Percentiles rank a stretch among this genome's conserved stretches.
Conservation (phyloP, 176 grass and related monocot species). For the Luzula sylvatica region DNA sequence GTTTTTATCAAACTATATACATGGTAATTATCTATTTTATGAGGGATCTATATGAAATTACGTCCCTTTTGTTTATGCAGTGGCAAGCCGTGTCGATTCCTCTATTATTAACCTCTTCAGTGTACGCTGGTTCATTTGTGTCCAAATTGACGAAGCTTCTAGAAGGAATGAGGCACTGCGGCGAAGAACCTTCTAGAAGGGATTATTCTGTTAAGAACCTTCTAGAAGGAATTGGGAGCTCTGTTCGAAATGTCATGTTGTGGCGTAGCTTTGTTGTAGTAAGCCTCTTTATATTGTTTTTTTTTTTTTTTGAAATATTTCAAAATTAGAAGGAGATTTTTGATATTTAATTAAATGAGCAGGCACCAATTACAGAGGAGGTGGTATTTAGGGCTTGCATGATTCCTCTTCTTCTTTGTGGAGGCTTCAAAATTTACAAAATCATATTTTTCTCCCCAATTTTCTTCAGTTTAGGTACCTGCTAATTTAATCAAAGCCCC, state of each 20-base stretch:
- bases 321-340: slow-evolving; percentile 17
- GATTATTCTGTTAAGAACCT: slow-evolving; percentile 18
- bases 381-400: slow-evolving; percentile 95
- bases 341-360: slow-evolving; percentile 27
- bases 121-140: slow-evolving; percentile 57
- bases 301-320: not conserved
- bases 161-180: no score
- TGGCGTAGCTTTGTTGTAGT: slow-evolving; percentile 88
- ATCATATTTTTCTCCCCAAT: slow-evolving; percentile 84
- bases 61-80: slow-evolving; percentile 28
- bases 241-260: slow-evolving; percentile 41
- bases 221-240: slow-evolving; percentile 19
- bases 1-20: not conserved
- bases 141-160: slow-evolving; percentile 25
- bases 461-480: slow-evolving; percentile 96
- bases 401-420: slow-evolving; percentile 90
- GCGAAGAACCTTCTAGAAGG: no score
- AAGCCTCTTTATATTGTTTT: slow-evolving; percentile 12
- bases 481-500: not conserved
- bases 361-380: slow-evolving; percentile 91
- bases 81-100: slow-evolving; percentile 53
- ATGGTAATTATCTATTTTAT: no score
- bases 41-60: slow-evolving; percentile 23
- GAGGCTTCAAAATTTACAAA: slow-evolving; percentile 53
- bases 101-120: slow-evolving; percentile 57